Conservation (phyloP, 441 rosid genomes). For the Erodium moschatum region DNA sequence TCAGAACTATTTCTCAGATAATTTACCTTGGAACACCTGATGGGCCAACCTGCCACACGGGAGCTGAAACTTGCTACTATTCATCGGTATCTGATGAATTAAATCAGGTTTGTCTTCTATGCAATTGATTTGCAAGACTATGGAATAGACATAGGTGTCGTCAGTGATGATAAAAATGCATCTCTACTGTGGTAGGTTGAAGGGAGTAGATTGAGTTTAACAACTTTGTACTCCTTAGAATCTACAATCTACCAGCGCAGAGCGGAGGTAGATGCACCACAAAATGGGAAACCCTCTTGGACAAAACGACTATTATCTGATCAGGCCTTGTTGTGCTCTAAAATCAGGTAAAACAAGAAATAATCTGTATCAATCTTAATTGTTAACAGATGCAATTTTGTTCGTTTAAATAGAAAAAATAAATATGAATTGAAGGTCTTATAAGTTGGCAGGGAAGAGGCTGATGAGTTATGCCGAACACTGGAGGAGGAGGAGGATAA, state of each 20-base stretch:
- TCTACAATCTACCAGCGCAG: constrained; percentile 52
- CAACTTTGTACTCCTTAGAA: constrained; percentile 59
- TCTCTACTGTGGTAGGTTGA: constrained; percentile 31
- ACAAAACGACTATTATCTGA: constrained; percentile 42
- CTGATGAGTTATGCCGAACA: constrained; percentile 66
- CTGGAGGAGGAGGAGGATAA: constrained; percentile 59
- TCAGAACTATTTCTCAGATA: constrained; percentile 36
- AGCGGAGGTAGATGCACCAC: constrained; percentile 41
- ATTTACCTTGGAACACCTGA: constrained; percentile 76
- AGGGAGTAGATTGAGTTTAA: constrained; percentile 42
- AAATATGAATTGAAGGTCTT: too few relatives aligned
- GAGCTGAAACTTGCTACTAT: constrained; percentile 67
- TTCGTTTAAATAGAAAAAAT: neutral
- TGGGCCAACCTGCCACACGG: constrained; percentile 83
- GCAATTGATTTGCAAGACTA: neutral
- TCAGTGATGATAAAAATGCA: neutral
- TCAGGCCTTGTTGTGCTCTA: constrained; percentile 50
- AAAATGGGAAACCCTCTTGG: constrained; percentile 72
- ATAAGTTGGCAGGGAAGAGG: constrained; percentile 52
- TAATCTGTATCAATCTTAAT: neutral
- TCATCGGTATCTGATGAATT: constrained; percentile 39
- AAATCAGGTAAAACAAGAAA: constrained; percentile 41
- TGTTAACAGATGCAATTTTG: neutral
- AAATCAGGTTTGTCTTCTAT: constrained; percentile 5
- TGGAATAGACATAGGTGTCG: neutral